These are phyloP conservation scores for Anacardium occidentale DNA, from an alignment of 345 rosid species.

Conservation along the genomic window DNA sequence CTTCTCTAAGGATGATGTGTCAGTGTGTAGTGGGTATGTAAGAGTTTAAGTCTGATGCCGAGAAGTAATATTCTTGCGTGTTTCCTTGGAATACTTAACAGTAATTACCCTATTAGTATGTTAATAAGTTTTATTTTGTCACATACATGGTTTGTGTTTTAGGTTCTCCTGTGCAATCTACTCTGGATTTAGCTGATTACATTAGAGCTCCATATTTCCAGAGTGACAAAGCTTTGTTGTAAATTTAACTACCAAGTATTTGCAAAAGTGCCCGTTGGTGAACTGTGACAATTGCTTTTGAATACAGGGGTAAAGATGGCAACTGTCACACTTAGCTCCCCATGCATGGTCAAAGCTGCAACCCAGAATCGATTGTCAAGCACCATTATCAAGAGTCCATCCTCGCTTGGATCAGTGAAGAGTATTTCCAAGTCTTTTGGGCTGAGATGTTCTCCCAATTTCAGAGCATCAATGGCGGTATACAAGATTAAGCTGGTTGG, in stretches of 20 bases:
- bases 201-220: background rate
- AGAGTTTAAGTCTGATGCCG: background rate
- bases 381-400: slow-evolving; percentile 26
- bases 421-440: slow-evolving; percentile 55
- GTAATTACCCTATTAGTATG: no score
- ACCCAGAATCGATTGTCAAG: slow-evolving; percentile 35
- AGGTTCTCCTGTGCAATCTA: background rate
- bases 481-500: slow-evolving; percentile 80
- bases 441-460: slow-evolving; percentile 50
- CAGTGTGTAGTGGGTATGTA: background rate
- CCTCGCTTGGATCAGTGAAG: slow-evolving; percentile 45
- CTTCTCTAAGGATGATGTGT: background rate
- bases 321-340: slow-evolving; percentile 39
- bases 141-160: background rate
- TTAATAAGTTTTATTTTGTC: background rate
- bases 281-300: slow-evolving; percentile 3
- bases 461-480: slow-evolving; percentile 48
- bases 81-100: no score
- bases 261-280: background rate
- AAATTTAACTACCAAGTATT: background rate
- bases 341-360: slow-evolving; percentile 44
- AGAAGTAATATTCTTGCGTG: background rate
- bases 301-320: slow-evolving; percentile 45
- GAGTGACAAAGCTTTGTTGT: background rate
- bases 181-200: background rate